Percentiles rank a stretch among this genome's conserved stretches.
These are phyloP conservation scores for Blastocystis sp. DNA, from an alignment of 352 stramenopile species.

Conservation along the genomic window DNA sequence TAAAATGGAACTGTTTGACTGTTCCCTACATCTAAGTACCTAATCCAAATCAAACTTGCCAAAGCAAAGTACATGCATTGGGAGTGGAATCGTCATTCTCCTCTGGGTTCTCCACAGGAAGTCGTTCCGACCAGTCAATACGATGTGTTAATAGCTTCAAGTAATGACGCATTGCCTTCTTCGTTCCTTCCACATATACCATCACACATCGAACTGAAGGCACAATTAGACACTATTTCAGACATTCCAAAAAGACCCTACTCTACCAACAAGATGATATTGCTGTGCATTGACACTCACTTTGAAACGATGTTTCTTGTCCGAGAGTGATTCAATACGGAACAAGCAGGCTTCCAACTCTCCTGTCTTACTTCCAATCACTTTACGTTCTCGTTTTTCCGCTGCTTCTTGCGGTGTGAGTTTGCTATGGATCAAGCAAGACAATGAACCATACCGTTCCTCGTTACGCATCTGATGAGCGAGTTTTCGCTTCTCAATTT, in stretches of 20 bases:
- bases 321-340: constrained; percentile 10
- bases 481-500: constrained; percentile 42
- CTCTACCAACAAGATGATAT: constrained; percentile 30
- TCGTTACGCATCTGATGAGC: constrained; percentile 40
- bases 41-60: not conserved
- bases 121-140: constrained; percentile 14
- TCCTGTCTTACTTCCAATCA: constrained; percentile 37
- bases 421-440: constrained; percentile 3
- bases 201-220: constrained; percentile 15
- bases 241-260: not conserved
- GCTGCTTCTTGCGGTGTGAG: constrained; percentile 30
- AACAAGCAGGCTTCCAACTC: constrained; percentile 19
- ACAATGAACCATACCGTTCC: not conserved
- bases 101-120: not conserved
- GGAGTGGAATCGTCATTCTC: not conserved
- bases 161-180: constrained; percentile 46
- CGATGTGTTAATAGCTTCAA: constrained; percentile 15
- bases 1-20: constrained; percentile 34
- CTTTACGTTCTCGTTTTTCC: constrained; percentile 31
- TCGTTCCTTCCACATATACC: constrained; percentile 51
- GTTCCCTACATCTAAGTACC: not conserved
- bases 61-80: constrained; percentile 19
- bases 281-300: constrained; percentile 46
- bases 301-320: constrained; percentile 27
- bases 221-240: constrained; percentile 31